These are phyloP conservation scores for Phoma herbarum DNA, from an alignment of 2,329 filamentous ascomycete genomes.

Conservation along the genomic window DNA sequence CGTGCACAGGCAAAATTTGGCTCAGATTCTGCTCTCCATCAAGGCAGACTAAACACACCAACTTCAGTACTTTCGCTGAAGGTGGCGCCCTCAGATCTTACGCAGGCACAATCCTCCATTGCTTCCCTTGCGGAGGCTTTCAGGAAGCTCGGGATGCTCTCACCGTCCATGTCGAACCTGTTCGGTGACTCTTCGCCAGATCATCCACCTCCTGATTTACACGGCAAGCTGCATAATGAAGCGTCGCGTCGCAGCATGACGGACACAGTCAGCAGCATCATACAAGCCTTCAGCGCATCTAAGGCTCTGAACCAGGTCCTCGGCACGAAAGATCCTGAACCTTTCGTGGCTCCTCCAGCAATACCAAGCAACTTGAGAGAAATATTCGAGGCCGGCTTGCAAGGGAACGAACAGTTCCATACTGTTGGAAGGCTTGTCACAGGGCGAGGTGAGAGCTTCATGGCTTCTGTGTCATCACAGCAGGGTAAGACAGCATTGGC, in stretches of 20 bases:
- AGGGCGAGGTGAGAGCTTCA: neutral
- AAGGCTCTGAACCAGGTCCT: slow-evolving; percentile 26
- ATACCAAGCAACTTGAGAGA: neutral
- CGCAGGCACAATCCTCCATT: neutral
- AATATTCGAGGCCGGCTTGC: slow-evolving; percentile 6
- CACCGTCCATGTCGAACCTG: neutral
- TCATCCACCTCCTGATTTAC: neutral
- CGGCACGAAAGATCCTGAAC: slow-evolving; percentile 20
- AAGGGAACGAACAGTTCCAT: neutral
- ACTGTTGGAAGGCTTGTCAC: neutral
- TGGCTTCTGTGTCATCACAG: neutral
- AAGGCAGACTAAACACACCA: neutral
- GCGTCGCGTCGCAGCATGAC: slow-evolving; percentile 9
- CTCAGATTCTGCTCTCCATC: neutral
- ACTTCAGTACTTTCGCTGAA: neutral
- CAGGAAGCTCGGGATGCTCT: slow-evolving; percentile 3
- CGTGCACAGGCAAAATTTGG: neutral
- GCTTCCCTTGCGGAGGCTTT: neutral
- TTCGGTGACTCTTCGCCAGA: neutral
- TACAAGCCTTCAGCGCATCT: slow-evolving; percentile 12
- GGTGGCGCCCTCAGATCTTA: neutral
- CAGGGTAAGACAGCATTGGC: slow-evolving; percentile 1
- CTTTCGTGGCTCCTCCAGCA: slow-evolving; percentile 14
- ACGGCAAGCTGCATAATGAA: slow-evolving; percentile 3
- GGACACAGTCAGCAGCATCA: slow-evolving; percentile 1